Evolutionary conservation across 169 alveolate species (phyloP).

Genomic region (Miamiensis avidus): DNA sequence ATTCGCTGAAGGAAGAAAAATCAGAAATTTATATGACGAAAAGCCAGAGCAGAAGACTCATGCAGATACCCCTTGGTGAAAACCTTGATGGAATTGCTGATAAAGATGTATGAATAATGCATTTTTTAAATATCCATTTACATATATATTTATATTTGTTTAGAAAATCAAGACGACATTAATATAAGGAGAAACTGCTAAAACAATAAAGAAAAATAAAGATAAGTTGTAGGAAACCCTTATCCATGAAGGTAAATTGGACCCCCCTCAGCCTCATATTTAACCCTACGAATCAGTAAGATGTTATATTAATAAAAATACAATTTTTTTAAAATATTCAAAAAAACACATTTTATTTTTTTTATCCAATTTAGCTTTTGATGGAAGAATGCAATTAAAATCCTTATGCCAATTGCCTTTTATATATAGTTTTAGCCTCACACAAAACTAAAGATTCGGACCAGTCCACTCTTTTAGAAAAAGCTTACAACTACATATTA

Average conservation of each 20-base stretch:
- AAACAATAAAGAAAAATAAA: slow-evolving; percentile 43
- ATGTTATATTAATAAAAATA: too few relatives aligned
- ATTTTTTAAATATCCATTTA: not conserved
- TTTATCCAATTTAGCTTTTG: slow-evolving; percentile 15
- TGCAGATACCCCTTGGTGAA: not conserved
- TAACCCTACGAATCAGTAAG: slow-evolving; percentile 38
- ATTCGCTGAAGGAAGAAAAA: not conserved
- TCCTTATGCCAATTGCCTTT: slow-evolving; percentile 54
- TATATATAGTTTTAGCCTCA: slow-evolving; percentile 58
- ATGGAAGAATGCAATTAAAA: slow-evolving; percentile 52
- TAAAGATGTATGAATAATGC: slow-evolving; percentile 5
- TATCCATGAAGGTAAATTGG: slow-evolving; percentile 58
- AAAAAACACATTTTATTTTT: too few relatives aligned
- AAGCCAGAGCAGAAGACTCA: not conserved
- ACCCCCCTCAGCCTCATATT: slow-evolving; percentile 59
- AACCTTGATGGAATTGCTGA: slow-evolving; percentile 45
- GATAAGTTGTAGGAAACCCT: slow-evolving; percentile 44
- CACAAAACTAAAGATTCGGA: slow-evolving; percentile 51
- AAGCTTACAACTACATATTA: slow-evolving; percentile 45
- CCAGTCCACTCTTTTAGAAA: slow-evolving; percentile 44
- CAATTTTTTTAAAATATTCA: not conserved
- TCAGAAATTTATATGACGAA: not conserved
- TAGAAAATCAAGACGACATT: slow-evolving; percentile 29
- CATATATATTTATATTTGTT: not conserved
- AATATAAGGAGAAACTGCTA: slow-evolving; percentile 43